phyloP scores from a whole-genome alignment of 1,139 yeast species.

The Saccharomyces hybrid region DNA sequence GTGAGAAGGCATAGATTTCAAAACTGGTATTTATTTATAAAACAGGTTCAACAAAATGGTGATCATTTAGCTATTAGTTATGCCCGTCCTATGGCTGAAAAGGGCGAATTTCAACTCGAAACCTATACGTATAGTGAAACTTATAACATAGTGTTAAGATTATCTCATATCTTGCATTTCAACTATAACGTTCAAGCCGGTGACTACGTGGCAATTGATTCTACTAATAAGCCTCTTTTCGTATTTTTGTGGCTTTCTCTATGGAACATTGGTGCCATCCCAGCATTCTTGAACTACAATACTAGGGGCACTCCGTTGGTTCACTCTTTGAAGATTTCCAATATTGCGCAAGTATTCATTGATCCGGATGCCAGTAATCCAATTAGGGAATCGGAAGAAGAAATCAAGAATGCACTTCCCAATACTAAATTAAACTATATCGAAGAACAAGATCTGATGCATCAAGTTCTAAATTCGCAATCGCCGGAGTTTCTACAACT shows the following conservation, averaged over 20 bases:
- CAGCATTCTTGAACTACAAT: conserved; percentile 82
- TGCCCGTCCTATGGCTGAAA: conserved; percentile 44
- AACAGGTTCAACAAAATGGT: conserved; percentile 44
- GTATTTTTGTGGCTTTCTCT: conserved; percentile 74
- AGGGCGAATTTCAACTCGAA: conserved; percentile 55
- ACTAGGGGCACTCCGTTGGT: conserved; percentile 64
- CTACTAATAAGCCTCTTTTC: conserved; percentile 78
- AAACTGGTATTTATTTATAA: conserved; percentile 61
- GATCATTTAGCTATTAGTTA: conserved; percentile 51
- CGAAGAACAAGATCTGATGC: conserved; percentile 45
- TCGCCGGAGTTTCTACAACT: conserved; percentile 49
- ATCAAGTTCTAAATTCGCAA: conserved; percentile 39
- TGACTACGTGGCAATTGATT: conserved; percentile 70
- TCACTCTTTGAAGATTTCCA: conserved; percentile 71
- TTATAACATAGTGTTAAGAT: conserved; percentile 54
- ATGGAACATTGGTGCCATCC: conserved; percentile 88
- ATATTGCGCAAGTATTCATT: conserved; percentile 58
- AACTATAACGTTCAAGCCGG: conserved; percentile 59
- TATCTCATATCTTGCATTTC: conserved; percentile 56
- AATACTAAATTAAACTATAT: conserved; percentile 44
- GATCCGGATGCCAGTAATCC: conserved; percentile 63
- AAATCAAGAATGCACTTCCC: conserved; percentile 37
- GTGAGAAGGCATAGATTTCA: conserved; percentile 44
- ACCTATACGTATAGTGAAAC: conserved; percentile 60
- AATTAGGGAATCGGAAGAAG: conserved; percentile 46